Conservation (phyloP, 768 basidiomycete genomes). For the Scleroderma citrinum region DNA sequence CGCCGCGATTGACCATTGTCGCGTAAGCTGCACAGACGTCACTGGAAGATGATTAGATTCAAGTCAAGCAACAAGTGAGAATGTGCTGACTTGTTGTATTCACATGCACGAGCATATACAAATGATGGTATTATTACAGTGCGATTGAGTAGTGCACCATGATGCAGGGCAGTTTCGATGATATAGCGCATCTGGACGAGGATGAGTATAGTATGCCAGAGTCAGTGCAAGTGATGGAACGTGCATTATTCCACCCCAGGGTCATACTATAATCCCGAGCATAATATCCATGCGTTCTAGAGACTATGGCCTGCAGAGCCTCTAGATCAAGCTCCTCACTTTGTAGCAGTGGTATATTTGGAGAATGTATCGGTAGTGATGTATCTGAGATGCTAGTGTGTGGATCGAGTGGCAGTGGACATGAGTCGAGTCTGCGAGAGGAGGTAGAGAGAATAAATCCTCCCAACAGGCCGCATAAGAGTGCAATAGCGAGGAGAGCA, state of each 20-base stretch:
- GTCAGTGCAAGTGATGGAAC: conserved; percentile 6
- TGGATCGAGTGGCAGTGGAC: conserved; percentile 13
- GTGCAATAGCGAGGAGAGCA: conserved; percentile 14
- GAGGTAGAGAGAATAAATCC: conserved; percentile 20
- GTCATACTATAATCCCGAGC: conserved; percentile 39
- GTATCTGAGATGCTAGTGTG: not conserved
- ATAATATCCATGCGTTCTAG: conserved; percentile 38
- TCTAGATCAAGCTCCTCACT: conserved; percentile 25
- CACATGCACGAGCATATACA: conserved; percentile 42
- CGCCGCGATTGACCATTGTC: conserved; percentile 40
- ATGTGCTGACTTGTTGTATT: conserved; percentile 22
- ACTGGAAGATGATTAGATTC: conserved; percentile 12
- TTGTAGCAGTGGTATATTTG: conserved; percentile 9
- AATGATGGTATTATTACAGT: conserved; percentile 39
- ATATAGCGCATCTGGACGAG: conserved; percentile 40
- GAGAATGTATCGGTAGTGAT: not conserved
- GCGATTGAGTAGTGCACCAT: conserved; percentile 39
- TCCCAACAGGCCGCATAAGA: conserved; percentile 20
- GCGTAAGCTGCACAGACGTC: conserved; percentile 36
- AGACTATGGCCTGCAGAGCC: conserved; percentile 28
- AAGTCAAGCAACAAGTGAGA: not conserved
- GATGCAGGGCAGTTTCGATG: conserved; percentile 39
- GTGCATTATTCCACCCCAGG: conserved; percentile 45
- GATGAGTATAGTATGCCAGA: conserved; percentile 1
- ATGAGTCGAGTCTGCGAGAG: conserved; percentile 11